Conservation (phyloP, 2,329 filamentous ascomycete species). For the Celoporthe dispersa region DNA sequence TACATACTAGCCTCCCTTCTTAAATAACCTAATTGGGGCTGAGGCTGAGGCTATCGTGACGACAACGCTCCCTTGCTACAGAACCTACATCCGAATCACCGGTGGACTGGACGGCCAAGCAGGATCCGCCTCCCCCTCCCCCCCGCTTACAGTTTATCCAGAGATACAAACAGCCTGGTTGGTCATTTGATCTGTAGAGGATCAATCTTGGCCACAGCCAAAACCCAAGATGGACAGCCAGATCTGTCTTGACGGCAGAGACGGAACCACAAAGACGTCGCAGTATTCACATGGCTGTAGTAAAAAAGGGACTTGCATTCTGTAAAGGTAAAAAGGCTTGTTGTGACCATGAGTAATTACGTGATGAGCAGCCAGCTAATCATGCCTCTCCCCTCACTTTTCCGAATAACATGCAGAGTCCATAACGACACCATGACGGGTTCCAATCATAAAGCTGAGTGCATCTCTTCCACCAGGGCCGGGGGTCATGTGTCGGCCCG, state of each 20-base stretch:
- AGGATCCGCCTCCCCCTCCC: too few species aligned
- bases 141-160: too few species aligned
- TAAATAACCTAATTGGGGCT: background rate
- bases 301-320: background rate
- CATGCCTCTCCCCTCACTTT: too few species aligned
- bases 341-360: background rate
- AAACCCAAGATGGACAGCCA: too few species aligned
- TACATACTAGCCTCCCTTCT: background rate
- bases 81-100: too few species aligned
- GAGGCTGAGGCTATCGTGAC: background rate
- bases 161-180: too few species aligned
- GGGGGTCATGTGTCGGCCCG: background rate
- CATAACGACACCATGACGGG: background rate
- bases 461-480: background rate
- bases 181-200: too few species aligned
- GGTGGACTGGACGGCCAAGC: too few species aligned
- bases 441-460: background rate
- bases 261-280: background rate
- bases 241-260: too few species aligned
- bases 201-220: too few species aligned
- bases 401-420: background rate
- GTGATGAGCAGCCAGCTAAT: background rate
- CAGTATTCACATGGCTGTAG: background rate
- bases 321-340: background rate
- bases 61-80: background rate